Evolutionary conservation across 345 rosid species (phyloP).

Genomic region (Eucalyptus sideroxylon): DNA sequence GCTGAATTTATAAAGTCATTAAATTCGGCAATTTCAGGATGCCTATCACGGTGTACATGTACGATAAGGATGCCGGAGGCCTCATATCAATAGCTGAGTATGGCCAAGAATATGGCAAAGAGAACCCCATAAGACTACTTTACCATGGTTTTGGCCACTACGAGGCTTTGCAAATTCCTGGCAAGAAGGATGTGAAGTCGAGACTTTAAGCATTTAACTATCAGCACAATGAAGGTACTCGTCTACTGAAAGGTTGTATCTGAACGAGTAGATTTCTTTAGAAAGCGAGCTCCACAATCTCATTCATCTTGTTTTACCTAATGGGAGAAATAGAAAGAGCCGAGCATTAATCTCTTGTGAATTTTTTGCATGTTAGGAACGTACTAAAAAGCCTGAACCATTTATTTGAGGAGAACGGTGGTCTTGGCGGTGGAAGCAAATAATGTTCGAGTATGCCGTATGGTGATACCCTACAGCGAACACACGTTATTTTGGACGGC

Average conservation of each 20-base stretch:
- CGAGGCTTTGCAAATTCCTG: slow-evolving; percentile 59
- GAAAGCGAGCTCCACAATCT: neutral
- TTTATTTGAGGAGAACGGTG: neutral
- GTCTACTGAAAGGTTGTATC: neutral
- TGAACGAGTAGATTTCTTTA: neutral
- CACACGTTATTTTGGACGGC: neutral
- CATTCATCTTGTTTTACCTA: neutral
- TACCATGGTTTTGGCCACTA: slow-evolving; percentile 94
- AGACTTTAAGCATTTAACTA: slow-evolving; percentile 11
- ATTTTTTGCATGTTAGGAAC: neutral
- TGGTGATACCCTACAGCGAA: neutral
- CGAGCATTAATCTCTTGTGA: neutral
- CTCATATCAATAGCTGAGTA: slow-evolving; percentile 77
- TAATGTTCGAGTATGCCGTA: neutral
- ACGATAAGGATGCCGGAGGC: slow-evolving; percentile 64
- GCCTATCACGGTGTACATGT: slow-evolving; percentile 85
- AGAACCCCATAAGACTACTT: slow-evolving; percentile 63
- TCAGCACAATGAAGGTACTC: neutral
- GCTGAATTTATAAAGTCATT: too few relatives aligned
- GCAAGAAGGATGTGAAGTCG: slow-evolving; percentile 16
- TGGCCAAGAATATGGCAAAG: slow-evolving; percentile 80
- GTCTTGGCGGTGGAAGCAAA: neutral
- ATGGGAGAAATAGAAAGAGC: neutral
- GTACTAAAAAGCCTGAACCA: neutral
- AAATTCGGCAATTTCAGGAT: slow-evolving; percentile 33